Evolutionary conservation across 2,329 filamentous ascomycete genomes (phyloP).

Genomic region (Colletotrichum sp.): DNA sequence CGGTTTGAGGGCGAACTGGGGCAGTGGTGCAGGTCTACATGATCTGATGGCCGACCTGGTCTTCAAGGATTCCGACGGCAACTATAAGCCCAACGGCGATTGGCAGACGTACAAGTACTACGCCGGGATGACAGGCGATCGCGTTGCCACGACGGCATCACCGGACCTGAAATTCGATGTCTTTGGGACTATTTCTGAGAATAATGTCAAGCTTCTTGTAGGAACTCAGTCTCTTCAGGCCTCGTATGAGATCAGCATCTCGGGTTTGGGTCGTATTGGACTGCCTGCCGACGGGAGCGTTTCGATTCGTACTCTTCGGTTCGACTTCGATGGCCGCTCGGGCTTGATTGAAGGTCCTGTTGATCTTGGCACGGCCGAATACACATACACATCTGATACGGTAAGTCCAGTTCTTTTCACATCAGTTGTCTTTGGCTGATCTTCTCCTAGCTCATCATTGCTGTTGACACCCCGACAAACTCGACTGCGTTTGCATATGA

Average conservation of each 20-base stretch:
- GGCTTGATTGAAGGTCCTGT: background rate
- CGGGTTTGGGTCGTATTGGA: background rate
- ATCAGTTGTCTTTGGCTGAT: background rate
- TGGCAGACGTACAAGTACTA: background rate
- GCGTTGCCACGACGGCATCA: background rate
- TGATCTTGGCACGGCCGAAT: background rate
- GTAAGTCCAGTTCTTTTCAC: background rate
- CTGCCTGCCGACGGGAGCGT: background rate
- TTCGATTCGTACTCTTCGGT: background rate
- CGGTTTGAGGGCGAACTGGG: background rate
- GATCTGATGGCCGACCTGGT: background rate
- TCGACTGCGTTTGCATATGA: background rate
- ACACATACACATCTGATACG: background rate
- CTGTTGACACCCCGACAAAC: background rate
- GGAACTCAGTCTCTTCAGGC: background rate
- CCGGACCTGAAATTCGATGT: background rate
- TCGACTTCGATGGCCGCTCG: background rate
- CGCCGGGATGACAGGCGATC: background rate
- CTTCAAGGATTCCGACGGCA: background rate
- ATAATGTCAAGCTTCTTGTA: background rate
- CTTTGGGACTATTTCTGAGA: background rate
- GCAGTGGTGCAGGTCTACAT: background rate
- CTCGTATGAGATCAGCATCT: background rate
- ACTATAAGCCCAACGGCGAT: background rate
- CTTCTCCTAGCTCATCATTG: background rate